Evolutionary conservation across 1,139 yeast genomes (phyloP), one percentile per base, ranked within the genome.

Genomic region (Candida albicans): DNA sequence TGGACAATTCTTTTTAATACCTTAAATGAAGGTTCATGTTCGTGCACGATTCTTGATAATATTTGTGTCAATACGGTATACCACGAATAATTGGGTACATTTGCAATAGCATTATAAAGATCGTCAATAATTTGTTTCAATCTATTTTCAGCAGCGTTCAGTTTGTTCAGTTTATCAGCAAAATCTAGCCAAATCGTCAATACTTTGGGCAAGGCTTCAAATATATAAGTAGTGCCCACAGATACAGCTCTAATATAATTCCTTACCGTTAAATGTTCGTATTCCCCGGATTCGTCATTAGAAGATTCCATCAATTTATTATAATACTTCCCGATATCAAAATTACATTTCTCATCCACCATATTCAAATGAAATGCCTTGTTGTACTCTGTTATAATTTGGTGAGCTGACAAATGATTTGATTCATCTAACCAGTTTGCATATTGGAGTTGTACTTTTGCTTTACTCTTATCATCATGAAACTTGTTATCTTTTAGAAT

Each of bases 101-200:
- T 68, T 12, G 64, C 61, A 3, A 73, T 59, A 22, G 78, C 71
- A 12, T 68, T 68, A 28, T 70, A 69, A 24, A 88, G 72, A 42
- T 83, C 83, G 15, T 74, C 70, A 2, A 82, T 72, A 13, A 84
- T 78, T 32, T 67, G 67, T 1, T 67, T 63, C 34, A 79, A 62
- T 41, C 70, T 71, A 25, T 32, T 29, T 37, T 73, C 67, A 47
- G 75, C 56, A 50, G 64, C 65, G 56, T 70, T 57, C 2, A 59
- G 49, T 15, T 54, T 54, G 24, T 54, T 52, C 5, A 56, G 49
- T 29, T 49, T 52, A 2, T 90, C 86, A 2, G 91, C 87, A 60
- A 84, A 87, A 56, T 93, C 97, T 14, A 95, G 70, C 99, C 99
- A 95, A 14, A 90, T 76, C 0, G 97, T 91, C 6, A 93, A 76